A percentile compares a stretch with the other conserved stretches of the same genome.
These are phyloP conservation scores for Raphanus hybrid DNA, from an alignment of 441 rosid genomes.

Conservation along the genomic window DNA sequence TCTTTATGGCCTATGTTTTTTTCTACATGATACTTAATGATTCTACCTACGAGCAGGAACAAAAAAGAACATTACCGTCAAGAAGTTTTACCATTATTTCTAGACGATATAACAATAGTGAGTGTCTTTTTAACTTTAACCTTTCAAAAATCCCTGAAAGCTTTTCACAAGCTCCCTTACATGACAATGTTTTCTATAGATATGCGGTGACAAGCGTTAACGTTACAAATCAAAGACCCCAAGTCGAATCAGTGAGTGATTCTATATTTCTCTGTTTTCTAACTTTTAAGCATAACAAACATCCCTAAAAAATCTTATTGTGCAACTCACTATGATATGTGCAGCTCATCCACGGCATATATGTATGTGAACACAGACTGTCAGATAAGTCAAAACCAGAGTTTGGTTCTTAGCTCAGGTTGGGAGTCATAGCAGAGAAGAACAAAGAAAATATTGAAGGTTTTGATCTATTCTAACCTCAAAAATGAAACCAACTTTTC, in stretches of 20 bases:
- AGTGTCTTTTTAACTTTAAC: no score
- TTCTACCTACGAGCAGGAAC: neutral
- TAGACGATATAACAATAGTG: no score
- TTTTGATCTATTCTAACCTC: conserved; percentile 30
- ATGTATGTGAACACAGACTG: conserved; percentile 56
- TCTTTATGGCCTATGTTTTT: neutral
- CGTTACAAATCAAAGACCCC: neutral
- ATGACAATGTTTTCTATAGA: neutral
- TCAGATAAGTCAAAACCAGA: conserved; percentile 53
- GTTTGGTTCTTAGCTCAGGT: conserved; percentile 60
- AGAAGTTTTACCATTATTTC: neutral
- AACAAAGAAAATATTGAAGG: conserved; percentile 88
- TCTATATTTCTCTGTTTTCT: neutral
- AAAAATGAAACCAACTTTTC: neutral
- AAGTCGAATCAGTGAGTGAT: neutral
- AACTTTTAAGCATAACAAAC: neutral
- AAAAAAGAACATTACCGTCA: neutral
- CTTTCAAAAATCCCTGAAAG: no score
- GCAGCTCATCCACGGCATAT: conserved; percentile 48
- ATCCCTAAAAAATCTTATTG: neutral
- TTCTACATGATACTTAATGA: neutral
- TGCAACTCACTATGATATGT: conserved; percentile 20
- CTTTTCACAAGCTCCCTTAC: no score
- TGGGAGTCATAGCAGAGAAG: conserved; percentile 76
- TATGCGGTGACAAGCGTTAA: neutral